Base-by-base conservation (phyloP, 129 eudicot genomes). In the Flaveria sonorensis region DNA sequence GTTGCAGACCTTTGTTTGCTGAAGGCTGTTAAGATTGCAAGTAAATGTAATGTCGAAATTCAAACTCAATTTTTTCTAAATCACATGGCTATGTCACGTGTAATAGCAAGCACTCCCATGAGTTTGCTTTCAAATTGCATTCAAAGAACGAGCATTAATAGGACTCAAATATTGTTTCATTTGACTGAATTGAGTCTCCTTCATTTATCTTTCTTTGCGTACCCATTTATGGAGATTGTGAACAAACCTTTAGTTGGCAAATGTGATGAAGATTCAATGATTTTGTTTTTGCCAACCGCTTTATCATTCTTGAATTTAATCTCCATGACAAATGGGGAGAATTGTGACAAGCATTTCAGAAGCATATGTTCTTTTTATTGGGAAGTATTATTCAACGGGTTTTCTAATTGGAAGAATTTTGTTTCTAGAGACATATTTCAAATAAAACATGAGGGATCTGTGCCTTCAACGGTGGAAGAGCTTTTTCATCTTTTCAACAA, bases 181-280 rank as follows among this genome's bases (percentile, higher is more conserved):
- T 48, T 89, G 42, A 70, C 89, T 36, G 89, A 81, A 72, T 75
- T 69, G 13, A 95, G 92, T 84, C 85, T 88, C 72, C 79, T 83
- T 62, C 96, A 95, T 79, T 73, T 88, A 70, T 91, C 94, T 61
- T 81, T 82, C 59, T 85, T 95, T 73, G 96, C 92, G 53, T 78
- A 61, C 68, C 51, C 77, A 57, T 76, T 91, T 53, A 81, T 83
- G 51, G 86, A 86, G 74, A 57, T 92, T 77, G 78, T 63, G 74
- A 82, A 77, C 48, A 57, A 73, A 79, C 68, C 74, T 40, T 50
- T 55, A 75, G 80, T 63, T 15, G 18, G 7, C 19, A 76, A 81
- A 24, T 21, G 86, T 39, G 92, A 86, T 79, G 91, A 95, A 10
- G 89, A 82, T 40, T 69, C 83, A 55, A 19, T 95, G 82, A 87